phyloP scores from a whole-genome alignment of 2,329 filamentous ascomycete species.

The Trichoderma sp. region DNA sequence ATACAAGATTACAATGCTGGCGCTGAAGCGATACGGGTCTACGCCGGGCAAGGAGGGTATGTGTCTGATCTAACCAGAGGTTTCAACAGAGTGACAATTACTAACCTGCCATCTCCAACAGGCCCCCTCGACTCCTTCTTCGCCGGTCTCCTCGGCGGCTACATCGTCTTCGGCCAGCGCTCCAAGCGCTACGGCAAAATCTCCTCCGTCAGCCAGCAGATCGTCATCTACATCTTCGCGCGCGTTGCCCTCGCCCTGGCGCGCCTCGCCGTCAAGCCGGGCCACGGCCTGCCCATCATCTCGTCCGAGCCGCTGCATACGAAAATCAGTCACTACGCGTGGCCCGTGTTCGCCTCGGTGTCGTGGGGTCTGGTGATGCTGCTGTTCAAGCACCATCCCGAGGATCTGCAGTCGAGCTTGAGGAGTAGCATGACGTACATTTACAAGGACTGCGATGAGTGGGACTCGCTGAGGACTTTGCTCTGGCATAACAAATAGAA shows the following conservation, averaged over 20 bases:
- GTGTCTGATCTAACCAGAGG: neutral
- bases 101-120: conserved; percentile 31
- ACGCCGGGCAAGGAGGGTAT: conserved; percentile 63
- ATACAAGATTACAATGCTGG: conserved; percentile 83
- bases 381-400: conserved; percentile 88
- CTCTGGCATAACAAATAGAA: conserved; percentile 77
- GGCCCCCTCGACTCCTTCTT: conserved; percentile 82
- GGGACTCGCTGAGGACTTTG: conserved; percentile 84
- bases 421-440: conserved; percentile 97
- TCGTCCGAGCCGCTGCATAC: conserved; percentile 53
- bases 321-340: conserved; percentile 71
- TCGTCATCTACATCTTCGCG: conserved; percentile 97
- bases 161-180: conserved; percentile 81
- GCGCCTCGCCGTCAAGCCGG: conserved; percentile 75
- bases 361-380: conserved; percentile 97
- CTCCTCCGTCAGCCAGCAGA: conserved; percentile 89
- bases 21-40: conserved; percentile 66
- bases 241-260: conserved; percentile 84
- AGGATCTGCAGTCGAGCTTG: conserved; percentile 87
- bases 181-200: conserved; percentile 67
- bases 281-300: conserved; percentile 54
- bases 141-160: conserved; percentile 85
- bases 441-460: conserved; percentile 85
- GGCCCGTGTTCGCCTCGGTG: conserved; percentile 88
- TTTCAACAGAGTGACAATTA: neutral